Evolutionary conservation across 371 early-diverging fungal genomes (phyloP), one percentile per base, ranked within the genome.

Genomic region (Apophysomyces trapeziformis): DNA sequence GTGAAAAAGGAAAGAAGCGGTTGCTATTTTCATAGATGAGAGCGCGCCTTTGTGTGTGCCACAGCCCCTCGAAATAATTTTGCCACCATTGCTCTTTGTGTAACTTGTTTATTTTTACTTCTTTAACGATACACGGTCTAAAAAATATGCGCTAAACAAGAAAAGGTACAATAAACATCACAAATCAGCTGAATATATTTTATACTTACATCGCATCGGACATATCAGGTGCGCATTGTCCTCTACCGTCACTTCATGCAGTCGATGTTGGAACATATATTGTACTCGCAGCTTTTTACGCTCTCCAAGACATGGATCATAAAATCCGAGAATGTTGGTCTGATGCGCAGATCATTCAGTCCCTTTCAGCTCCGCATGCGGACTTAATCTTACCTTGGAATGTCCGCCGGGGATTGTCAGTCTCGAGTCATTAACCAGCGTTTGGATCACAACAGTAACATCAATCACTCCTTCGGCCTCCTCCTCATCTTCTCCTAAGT

Each of bases 231-330:
- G 86, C 59, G 87, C 79, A 45, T 71, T 83, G 75, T 98, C 97
- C 59, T 89, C 85, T 36, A 95, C 93, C 21, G 88, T 86, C 0
- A 90, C 90, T 75, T 89, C 87, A 76, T 98, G 98, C 64, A 93
- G 67, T 68, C 87, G 80, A 68, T 91, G 88, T 69, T 90, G 87
- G 84, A 96, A 98, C 74, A 82, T 80, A 76, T 98, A 98, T 47
- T 84, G 88, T 61, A 98, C 90, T 60, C 85, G 84, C 60, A 96
- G 83, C 60, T 87, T 80, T 75, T 98, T 98, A 38, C 77, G 73
- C 67, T 92, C 92, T 26, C 96, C 96, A 46, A 95, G 86, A 69
- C 95, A 94, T 38, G 99, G 99, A 82, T 98, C 97, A 71, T 94
- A 97, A 76, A 98, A 97, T 2, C 99, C 99, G 60, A 95, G 82